Evolutionary conservation across 768 basidiomycete genomes (phyloP), one percentile per base, ranked within the genome.

Genomic region (Albatrellus ellisii): DNA sequence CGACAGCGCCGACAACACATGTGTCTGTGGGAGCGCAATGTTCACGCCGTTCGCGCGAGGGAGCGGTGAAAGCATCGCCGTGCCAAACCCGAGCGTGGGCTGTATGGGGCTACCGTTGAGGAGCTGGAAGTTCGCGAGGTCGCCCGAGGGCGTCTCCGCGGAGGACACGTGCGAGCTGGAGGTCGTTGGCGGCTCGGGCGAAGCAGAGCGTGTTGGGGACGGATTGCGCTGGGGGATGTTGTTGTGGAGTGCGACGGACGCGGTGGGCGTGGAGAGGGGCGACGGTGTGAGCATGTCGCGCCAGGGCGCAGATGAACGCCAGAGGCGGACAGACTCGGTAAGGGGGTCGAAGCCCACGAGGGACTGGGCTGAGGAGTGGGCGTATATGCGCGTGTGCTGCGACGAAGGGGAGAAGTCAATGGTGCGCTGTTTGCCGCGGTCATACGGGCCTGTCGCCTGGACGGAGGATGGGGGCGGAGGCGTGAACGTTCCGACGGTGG

Each of bases 61-160:
- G 26, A 45, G 48, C 25, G 48, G 46, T 27, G 48, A 49, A 9
- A 46, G 48, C 3, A 46, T 49, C n/a, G 48, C 41, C 12, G 46
- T 48, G 26, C 47, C 48, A 26, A 49, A 35, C 26, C 44, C 46
- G 21, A 24, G 31, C 21, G 44, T 41, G 38, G 47, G 45, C 28
- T 48, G 43, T 15, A 49, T 27, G 22, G 49, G 49, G 8, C 45
- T 49, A 21, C 47, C 47, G 0, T 45, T 46, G 37, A 51, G 44
- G 21, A 51, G 31, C 18, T 43, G 44, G 26, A 51, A 51, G 44
- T 51, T 46, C 28, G 49, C 40, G 12, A 51, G 49, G 12, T 51
- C 49, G 22, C 49, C 49, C 18, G 49, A 51, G 17, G 49, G 49
- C 22, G 49, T 51, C 44, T 51, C 49, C n/a, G 49, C 49, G n/a